phyloP scores from a whole-genome alignment of 2,329 filamentous ascomycete species.

The Blastomyces emzantsi region DNA sequence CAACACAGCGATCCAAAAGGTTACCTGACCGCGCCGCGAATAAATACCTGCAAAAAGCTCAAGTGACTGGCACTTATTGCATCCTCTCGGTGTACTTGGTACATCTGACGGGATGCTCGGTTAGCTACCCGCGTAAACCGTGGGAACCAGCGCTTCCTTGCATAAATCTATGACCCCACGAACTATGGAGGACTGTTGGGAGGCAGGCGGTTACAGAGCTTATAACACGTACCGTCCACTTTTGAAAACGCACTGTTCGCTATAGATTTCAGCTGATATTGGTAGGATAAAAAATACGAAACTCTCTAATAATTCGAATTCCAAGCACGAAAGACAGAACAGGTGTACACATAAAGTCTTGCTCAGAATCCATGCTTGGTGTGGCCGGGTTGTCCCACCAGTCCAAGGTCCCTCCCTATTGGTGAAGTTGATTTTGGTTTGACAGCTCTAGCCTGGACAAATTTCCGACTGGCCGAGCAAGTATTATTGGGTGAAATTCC shows the following conservation, averaged over 20 bases:
- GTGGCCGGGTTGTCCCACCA: neutral
- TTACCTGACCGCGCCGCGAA: neutral
- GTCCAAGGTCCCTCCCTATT: neutral
- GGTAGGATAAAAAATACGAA: neutral
- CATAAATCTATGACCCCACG: neutral
- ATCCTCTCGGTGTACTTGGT: neutral
- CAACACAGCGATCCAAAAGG: neutral
- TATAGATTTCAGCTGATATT: neutral
- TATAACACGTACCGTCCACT: neutral
- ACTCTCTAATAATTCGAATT: neutral
- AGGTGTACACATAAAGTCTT: neutral
- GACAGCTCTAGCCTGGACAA: neutral
- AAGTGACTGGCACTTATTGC: neutral
- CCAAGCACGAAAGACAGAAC: neutral
- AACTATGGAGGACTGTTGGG: neutral
- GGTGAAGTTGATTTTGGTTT: neutral
- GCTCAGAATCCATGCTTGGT: neutral
- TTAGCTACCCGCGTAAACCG: neutral
- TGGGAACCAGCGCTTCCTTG: neutral
- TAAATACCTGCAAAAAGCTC: neutral
- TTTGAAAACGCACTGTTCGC: neutral
- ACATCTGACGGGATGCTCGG: neutral
- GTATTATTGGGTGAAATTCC: neutral
- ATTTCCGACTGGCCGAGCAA: slow-evolving; percentile 2
- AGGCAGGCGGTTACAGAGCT: neutral